These are phyloP conservation scores for Casaregolazyma suthepensis DNA, from an alignment of 1,139 yeast genomes.

Conservation along the genomic window DNA sequence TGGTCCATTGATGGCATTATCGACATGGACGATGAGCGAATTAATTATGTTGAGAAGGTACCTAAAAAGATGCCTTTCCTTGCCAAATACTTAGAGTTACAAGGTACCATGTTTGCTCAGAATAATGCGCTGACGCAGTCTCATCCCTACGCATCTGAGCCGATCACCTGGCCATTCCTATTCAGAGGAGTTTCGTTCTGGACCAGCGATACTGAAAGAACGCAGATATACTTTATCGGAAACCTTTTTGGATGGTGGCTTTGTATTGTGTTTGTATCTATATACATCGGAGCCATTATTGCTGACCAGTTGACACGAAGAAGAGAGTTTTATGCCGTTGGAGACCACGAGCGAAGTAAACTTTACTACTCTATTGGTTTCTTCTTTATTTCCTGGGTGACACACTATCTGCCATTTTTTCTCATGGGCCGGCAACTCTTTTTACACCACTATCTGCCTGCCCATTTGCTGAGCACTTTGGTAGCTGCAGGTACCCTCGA, in stretches of 20 bases:
- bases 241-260: conserved; percentile 92
- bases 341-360: conserved; percentile 59
- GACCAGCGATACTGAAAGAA: conserved; percentile 57
- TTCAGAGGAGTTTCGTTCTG: conserved; percentile 93
- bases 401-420: conserved; percentile 67
- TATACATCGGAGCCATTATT: conserved; percentile 54
- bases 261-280: conserved; percentile 61
- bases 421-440: conserved; percentile 93
- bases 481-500: conserved; percentile 80
- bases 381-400: conserved; percentile 87
- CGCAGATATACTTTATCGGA: conserved; percentile 86
- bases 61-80: conserved; percentile 66
- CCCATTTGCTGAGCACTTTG: conserved; percentile 83
- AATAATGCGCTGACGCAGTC: conserved; percentile 80
- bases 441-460: conserved; percentile 96
- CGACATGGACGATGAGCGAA: conserved; percentile 56
- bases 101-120: conserved; percentile 82
- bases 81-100: conserved; percentile 85
- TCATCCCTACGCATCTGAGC: conserved; percentile 95
- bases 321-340: conserved; percentile 57
- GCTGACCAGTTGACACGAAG: conserved; percentile 78
- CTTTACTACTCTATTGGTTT: conserved; percentile 79
- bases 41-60: conserved; percentile 43
- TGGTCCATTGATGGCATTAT: conserved; percentile 79
- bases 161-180: conserved; percentile 91